Evolutionary conservation across 805 yeast genomes (phyloP).

Genomic region (Ogataea methanolica): DNA sequence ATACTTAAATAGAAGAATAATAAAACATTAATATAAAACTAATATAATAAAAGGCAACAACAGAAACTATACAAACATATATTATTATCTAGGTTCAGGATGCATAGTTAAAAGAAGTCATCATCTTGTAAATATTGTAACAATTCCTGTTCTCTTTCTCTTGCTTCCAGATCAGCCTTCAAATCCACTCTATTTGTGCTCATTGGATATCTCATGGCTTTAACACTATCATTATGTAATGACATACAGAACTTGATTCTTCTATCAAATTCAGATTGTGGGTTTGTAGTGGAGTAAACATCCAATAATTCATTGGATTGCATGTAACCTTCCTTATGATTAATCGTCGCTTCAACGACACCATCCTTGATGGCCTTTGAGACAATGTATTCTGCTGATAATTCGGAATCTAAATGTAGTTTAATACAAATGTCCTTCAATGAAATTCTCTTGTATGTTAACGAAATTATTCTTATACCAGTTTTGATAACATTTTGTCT

Average conservation of each 20-base stretch:
- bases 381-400: constrained; percentile 94
- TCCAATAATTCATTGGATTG: constrained; percentile 84
- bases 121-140: constrained; percentile 43
- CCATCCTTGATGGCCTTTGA: constrained; percentile 97
- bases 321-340: constrained; percentile 88
- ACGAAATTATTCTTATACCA: constrained; percentile 88
- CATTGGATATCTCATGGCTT: constrained; percentile 90
- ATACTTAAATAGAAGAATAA: not conserved
- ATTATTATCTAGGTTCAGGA: not conserved
- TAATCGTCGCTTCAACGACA: constrained; percentile 90
- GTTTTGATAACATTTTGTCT: constrained; percentile 98
- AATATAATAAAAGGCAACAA: constrained; percentile 35
- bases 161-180: constrained; percentile 48
- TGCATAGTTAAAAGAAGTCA: constrained; percentile 29
- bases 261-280: constrained; percentile 85
- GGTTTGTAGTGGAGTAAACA: constrained; percentile 80
- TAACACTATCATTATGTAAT: constrained; percentile 86
- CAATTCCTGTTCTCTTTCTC: constrained; percentile 47
- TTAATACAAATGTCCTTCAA: constrained; percentile 91
- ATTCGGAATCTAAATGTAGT: constrained; percentile 87
- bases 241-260: constrained; percentile 90
- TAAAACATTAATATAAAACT: not conserved
- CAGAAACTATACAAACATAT: not conserved
- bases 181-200: constrained; percentile 46
- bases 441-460: constrained; percentile 87